These are phyloP conservation scores for Cladobotryum mycophilum DNA, from an alignment of 2,329 filamentous ascomycete genomes.

Conservation along the genomic window DNA sequence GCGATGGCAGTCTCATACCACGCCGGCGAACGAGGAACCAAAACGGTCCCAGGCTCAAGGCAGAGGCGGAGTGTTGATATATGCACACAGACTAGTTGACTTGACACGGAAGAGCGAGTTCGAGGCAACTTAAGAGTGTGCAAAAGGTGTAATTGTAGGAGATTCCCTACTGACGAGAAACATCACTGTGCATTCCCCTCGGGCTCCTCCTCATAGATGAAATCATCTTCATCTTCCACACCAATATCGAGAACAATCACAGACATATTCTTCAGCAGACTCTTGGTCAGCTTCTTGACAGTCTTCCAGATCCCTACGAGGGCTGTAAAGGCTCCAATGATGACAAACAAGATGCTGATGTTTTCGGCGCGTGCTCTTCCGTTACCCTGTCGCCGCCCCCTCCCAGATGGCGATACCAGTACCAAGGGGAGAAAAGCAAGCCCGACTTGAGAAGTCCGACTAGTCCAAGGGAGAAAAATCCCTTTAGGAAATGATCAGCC, in stretches of 20 bases:
- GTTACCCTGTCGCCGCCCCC: slow-evolving; percentile 51
- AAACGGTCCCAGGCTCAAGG: slow-evolving; percentile 44
- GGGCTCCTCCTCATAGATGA: slow-evolving; percentile 32
- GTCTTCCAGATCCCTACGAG: slow-evolving; percentile 79
- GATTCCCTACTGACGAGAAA: too few species aligned
- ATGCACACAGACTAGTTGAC: slow-evolving; percentile 97
- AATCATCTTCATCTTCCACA: slow-evolving; percentile 49
- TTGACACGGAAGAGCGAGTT: slow-evolving; percentile 67
- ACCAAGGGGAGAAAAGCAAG: slow-evolving; percentile 65
- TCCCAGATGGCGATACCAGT: slow-evolving; percentile 65
- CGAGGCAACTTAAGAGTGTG: slow-evolving; percentile 98
- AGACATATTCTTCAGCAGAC: slow-evolving; percentile 68
- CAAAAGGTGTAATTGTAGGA: slow-evolving; percentile 33
- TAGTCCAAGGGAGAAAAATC: slow-evolving; percentile 81
- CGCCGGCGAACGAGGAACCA: slow-evolving; percentile 32
- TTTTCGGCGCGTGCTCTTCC: slow-evolving; percentile 73
- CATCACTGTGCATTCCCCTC: too few species aligned
- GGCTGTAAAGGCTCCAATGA: slow-evolving; percentile 76
- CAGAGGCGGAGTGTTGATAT: slow-evolving; percentile 53
- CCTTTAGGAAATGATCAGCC: slow-evolving; percentile 81
- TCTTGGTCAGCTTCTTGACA: slow-evolving; percentile 66
- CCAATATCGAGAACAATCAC: slow-evolving; percentile 81
- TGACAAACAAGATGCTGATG: slow-evolving; percentile 71
- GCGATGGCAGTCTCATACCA: slow-evolving; percentile 27
- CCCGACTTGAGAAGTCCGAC: slow-evolving; percentile 79